phyloP scores from a whole-genome alignment of 129 eudicot genomes.

The Dittrichia graveolens region DNA sequence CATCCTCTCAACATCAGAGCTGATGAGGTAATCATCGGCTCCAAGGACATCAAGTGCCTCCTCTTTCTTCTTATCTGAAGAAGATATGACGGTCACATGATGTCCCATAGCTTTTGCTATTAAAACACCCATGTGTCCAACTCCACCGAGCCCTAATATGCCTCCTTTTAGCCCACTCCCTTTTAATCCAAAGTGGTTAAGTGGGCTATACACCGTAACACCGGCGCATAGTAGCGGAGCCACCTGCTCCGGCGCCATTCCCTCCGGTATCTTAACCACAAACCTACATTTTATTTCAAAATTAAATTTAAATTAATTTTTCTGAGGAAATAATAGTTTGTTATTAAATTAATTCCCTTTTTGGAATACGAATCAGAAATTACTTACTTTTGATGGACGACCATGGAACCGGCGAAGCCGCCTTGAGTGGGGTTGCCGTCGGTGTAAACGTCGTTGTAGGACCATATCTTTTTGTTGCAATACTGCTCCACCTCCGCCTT shows the following conservation, averaged over 20 bases:
- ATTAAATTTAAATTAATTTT: neutral
- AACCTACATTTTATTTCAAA: slow-evolving; percentile 43
- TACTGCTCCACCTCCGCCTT: slow-evolving; percentile 77
- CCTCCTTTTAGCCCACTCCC: slow-evolving; percentile 76
- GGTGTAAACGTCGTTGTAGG: slow-evolving; percentile 87
- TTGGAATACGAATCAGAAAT: neutral
- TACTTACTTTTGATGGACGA: slow-evolving; percentile 96
- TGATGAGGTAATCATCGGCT: slow-evolving; percentile 82
- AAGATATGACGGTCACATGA: slow-evolving; percentile 84
- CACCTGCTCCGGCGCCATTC: slow-evolving; percentile 84
- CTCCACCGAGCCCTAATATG: slow-evolving; percentile 95
- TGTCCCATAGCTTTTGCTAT: slow-evolving; percentile 97
- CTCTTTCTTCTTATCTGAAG: slow-evolving; percentile 68
- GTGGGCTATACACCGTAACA: slow-evolving; percentile 88
- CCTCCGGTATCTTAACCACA: slow-evolving; percentile 89
- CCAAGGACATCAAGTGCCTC: slow-evolving; percentile 85
- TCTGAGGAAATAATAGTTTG: neutral
- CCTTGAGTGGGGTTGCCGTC: slow-evolving; percentile 98
- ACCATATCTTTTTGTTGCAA: slow-evolving; percentile 93
- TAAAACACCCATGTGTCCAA: slow-evolving; percentile 97
- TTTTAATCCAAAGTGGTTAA: slow-evolving; percentile 82
- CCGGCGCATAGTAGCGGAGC: slow-evolving; percentile 98
- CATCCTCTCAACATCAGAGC: slow-evolving; percentile 72
- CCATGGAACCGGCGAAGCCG: slow-evolving; percentile 75
- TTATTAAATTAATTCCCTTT: too few species aligned